Conservation (phyloP, 129 eudicot species). For the Deinandra increscens region DNA sequence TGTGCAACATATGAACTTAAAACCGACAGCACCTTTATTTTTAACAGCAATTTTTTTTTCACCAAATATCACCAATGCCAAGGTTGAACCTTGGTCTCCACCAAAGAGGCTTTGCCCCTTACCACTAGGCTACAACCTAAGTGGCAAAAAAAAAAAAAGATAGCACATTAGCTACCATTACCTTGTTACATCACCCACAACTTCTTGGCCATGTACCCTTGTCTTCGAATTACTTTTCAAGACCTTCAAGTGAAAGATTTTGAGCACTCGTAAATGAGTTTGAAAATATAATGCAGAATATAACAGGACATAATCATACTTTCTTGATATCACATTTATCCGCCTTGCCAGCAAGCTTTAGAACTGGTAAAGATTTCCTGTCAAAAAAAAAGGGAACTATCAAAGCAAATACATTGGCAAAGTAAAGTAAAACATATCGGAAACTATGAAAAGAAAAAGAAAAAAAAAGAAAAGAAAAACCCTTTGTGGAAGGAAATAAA, state of each 20-base stretch:
- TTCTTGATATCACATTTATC: constrained; percentile 14
- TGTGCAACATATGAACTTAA: neutral
- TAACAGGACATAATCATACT: neutral
- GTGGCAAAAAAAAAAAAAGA: too few species aligned
- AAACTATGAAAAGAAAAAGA: constrained; percentile 24
- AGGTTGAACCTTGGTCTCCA: too few species aligned
- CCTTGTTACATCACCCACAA: constrained; percentile 36
- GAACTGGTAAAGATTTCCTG: constrained; percentile 74
- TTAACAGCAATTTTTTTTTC: too few species aligned
- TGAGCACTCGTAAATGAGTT: neutral
- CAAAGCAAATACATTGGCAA: constrained; percentile 9
- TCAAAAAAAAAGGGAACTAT: constrained; percentile 28
- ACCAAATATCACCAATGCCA: too few species aligned
- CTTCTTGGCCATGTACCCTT: constrained; percentile 32
- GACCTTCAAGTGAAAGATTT: constrained; percentile 23
- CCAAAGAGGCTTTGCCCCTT: too few species aligned
- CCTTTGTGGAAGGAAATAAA: constrained; percentile 62
- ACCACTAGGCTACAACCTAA: too few species aligned
- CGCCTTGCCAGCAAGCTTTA: constrained; percentile 38
- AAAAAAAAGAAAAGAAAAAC: constrained; percentile 35
- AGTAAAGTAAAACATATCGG: constrained; percentile 19
- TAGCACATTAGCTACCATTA: constrained; percentile 16
- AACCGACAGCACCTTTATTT: too few species aligned
- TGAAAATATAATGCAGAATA: neutral
- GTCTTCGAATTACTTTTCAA: constrained; percentile 34